These are phyloP conservation scores for Coemansia sp. DNA, from an alignment of 192 early-diverging fungal species.

Conservation along the genomic window DNA sequence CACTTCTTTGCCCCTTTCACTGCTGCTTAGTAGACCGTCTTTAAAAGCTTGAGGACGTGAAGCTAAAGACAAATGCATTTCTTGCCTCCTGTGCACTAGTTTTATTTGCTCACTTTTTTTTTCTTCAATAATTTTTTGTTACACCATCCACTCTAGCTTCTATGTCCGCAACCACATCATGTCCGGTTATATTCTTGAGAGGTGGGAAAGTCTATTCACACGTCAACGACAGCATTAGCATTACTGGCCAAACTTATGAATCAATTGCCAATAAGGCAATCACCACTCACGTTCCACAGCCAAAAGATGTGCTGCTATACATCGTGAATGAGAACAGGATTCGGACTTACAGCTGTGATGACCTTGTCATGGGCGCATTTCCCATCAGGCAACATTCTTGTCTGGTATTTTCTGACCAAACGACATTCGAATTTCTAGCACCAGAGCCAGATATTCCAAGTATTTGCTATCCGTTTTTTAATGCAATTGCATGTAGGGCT, in stretches of 20 bases:
- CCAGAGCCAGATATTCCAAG: background rate
- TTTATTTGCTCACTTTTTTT: no score
- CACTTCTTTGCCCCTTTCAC: background rate
- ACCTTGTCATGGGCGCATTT: background rate
- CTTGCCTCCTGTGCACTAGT: background rate
- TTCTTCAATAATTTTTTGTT: background rate
- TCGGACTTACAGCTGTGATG: background rate
- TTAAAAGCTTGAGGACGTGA: background rate
- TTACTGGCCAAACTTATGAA: background rate
- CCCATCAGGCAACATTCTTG: background rate
- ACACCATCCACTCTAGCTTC: background rate
- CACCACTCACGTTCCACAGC: background rate
- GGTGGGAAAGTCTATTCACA: background rate
- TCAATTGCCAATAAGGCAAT: background rate
- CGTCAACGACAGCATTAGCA: background rate
- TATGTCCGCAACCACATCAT: background rate
- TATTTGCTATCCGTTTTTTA: conserved; percentile 1
- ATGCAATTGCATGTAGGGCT: background rate
- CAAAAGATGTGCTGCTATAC: background rate
- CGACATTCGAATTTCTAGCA: background rate
- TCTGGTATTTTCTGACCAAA: background rate
- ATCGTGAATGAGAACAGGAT: background rate
- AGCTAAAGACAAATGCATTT: background rate
- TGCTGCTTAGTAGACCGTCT: background rate
- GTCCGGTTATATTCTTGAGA: background rate